Base-by-base conservation (phyloP, 2,329 filamentous ascomycete genomes). In the Aureobasidium sp. region DNA sequence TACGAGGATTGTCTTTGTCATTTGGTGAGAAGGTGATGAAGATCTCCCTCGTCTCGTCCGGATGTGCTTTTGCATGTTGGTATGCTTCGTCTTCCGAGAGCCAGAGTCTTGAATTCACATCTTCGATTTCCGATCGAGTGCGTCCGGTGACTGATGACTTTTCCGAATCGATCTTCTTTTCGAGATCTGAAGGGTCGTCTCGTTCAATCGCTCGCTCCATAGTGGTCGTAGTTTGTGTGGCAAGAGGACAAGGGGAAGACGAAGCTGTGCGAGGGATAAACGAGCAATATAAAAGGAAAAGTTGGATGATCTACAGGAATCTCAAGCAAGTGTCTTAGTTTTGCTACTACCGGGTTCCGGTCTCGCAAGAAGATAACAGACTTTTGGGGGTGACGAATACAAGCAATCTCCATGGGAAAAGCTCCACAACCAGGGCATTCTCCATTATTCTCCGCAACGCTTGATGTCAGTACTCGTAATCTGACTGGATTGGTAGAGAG, bases 1-100 rank as follows among this genome's bases (percentile, higher is more conserved):
- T 76, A 42, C 78, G 74, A 13, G 80, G 80, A 64, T 81, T 81
- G 38, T 80, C 78, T 11, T 54, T 63, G 54, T 74, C 73, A 25
- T 69, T 43, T 13, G 47, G 40, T 3, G 50, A 53, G 56, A 72
- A 74, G 1, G 63, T 71, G 18, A 74, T 59, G 43, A 68, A 70
- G 36, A 74, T 67, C 9, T 71, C 68, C 2, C 66, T 66, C 3
- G 66, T 59, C 13, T 69, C 67, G 29, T 71, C 59, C 4, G 72
- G 71, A 15, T 68, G 38, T 10, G 64, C 63, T 36, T 67, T 69
- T 48, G 68, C 66, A 33, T 66, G 64, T 9, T 50, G 61, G 25
- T 70, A 53, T 20, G 66, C 68, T 40, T 73, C 69, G 3, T 68
- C 64, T 59, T 73, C 70, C 2, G 65, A 63, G 27, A 62, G 58